These are phyloP conservation scores for Apiotrichum siamense DNA, from an alignment of 1,284 basidiomycete genomes.

Conservation along the genomic window DNA sequence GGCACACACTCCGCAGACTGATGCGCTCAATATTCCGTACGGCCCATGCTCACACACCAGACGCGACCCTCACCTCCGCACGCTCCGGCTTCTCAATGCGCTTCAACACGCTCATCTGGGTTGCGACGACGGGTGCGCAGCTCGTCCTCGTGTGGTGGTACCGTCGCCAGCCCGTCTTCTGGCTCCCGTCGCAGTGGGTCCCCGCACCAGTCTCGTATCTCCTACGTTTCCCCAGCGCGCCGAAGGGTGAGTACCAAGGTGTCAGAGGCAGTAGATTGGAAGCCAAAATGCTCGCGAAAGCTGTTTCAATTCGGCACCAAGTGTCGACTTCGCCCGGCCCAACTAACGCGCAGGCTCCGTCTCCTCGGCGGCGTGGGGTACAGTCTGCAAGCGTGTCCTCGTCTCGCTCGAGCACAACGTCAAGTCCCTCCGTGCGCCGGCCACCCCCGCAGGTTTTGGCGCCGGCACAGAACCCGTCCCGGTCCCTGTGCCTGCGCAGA, in stretches of 20 bases:
- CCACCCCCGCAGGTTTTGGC: too few relatives aligned
- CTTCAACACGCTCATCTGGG: constrained; percentile 70
- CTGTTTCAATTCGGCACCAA: neutral
- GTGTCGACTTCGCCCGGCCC: neutral
- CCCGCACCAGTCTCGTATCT: constrained; percentile 71
- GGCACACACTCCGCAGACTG: neutral
- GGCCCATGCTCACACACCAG: constrained; percentile 48
- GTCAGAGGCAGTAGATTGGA: too few relatives aligned
- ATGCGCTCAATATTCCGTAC: neutral
- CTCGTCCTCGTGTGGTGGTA: constrained; percentile 84
- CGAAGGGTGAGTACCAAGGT: constrained; percentile 28
- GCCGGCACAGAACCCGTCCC: neutral
- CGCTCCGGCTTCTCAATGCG: constrained; percentile 64
- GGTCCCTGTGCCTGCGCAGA: neutral
- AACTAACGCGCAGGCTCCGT: constrained; percentile 59
- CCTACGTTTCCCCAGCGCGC: constrained; percentile 51
- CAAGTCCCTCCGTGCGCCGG: constrained; percentile 49
- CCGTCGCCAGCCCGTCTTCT: constrained; percentile 80
- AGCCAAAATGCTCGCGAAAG: too few relatives aligned
- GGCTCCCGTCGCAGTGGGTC: constrained; percentile 79
- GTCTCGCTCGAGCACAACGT: constrained; percentile 62
- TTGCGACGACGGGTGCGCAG: constrained; percentile 74
- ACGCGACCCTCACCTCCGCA: constrained; percentile 60
- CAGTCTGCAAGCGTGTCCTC: constrained; percentile 75
- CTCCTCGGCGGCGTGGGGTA: constrained; percentile 83